A percentile compares a stretch with the other conserved stretches of the same genome.
Evolutionary conservation across 345 rosid species (phyloP).

Genomic region (Arabidopsis suecica): DNA sequence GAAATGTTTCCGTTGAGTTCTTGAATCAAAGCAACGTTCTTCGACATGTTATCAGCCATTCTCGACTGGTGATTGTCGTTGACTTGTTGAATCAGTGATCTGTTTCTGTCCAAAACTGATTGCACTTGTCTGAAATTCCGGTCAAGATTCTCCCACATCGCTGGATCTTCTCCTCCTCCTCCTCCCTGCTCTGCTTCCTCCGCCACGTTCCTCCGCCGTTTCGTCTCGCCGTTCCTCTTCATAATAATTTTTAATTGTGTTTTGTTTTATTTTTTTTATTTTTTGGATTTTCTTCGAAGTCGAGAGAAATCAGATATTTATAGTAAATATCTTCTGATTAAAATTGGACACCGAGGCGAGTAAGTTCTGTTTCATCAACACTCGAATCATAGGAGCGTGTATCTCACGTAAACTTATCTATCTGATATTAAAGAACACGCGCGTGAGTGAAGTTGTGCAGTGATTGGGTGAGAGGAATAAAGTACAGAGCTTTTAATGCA

Average conservation of each 20-base stretch:
- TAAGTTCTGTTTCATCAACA: conserved; percentile 15
- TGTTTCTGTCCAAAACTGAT: conserved; percentile 81
- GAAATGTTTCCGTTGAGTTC: conserved; percentile 86
- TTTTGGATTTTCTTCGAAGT: conserved; percentile 34
- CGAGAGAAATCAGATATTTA: conserved; percentile 41
- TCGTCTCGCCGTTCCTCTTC: conserved; percentile 46
- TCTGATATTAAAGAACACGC: conserved; percentile 15
- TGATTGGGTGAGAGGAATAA: conserved; percentile 39
- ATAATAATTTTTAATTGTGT: conserved; percentile 19
- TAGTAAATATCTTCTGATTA: conserved; percentile 44
- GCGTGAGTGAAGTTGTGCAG: conserved; percentile 19
- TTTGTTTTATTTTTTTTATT: neutral
- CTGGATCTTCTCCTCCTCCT: conserved; percentile 49
- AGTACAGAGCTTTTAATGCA: conserved; percentile 39
- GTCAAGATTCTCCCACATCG: conserved; percentile 65
- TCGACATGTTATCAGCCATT: conserved; percentile 78
- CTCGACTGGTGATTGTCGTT: conserved; percentile 89
- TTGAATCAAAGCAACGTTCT: conserved; percentile 88
- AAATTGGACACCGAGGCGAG: conserved; percentile 32
- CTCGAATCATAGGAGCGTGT: neutral
- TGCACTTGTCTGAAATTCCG: conserved; percentile 68
- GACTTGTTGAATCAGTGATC: conserved; percentile 78
- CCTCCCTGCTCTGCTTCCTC: conserved; percentile 37
- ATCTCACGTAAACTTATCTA: neutral
- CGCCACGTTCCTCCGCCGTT: conserved; percentile 42